Percentiles rank a stretch among this genome's conserved stretches.
phyloP scores from a whole-genome alignment of 768 basidiomycete species.

The Phaffia tasmanica region DNA sequence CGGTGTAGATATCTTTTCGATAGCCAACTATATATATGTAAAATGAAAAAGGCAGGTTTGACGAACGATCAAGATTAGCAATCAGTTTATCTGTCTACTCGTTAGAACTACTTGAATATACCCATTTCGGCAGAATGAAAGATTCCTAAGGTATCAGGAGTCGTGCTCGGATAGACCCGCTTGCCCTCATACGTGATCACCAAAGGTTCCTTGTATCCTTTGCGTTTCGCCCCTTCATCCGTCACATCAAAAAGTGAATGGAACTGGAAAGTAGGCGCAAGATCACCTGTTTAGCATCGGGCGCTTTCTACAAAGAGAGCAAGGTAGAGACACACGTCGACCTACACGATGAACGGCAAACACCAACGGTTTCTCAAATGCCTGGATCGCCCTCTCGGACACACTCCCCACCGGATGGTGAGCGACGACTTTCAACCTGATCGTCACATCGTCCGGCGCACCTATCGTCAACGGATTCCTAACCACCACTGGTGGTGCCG shows the following conservation, averaged over 20 bases:
- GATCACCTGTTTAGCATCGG: neutral
- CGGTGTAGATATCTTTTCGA: neutral
- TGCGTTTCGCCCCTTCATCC: neutral
- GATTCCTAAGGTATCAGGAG: conserved; percentile 2
- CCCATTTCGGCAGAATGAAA: neutral
- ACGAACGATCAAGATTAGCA: neutral
- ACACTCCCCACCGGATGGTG: neutral
- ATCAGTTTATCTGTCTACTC: neutral
- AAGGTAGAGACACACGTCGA: neutral
- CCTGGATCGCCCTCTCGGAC: neutral
- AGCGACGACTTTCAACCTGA: neutral
- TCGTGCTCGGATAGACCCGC: neutral
- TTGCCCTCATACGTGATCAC: conserved; percentile 2
- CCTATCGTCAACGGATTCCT: neutral
- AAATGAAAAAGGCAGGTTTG: too few species aligned
- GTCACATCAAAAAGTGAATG: neutral
- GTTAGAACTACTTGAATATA: neutral
- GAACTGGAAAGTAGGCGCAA: neutral
- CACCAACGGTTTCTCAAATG: neutral
- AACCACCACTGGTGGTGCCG: too few species aligned
- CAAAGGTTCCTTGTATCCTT: neutral
- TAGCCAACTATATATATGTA: neutral
- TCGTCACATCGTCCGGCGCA: neutral
- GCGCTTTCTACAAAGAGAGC: neutral
- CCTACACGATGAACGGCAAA: neutral